phyloP scores from a whole-genome alignment of 306 rosid genomes.

The Cajanus cajan region DNA sequence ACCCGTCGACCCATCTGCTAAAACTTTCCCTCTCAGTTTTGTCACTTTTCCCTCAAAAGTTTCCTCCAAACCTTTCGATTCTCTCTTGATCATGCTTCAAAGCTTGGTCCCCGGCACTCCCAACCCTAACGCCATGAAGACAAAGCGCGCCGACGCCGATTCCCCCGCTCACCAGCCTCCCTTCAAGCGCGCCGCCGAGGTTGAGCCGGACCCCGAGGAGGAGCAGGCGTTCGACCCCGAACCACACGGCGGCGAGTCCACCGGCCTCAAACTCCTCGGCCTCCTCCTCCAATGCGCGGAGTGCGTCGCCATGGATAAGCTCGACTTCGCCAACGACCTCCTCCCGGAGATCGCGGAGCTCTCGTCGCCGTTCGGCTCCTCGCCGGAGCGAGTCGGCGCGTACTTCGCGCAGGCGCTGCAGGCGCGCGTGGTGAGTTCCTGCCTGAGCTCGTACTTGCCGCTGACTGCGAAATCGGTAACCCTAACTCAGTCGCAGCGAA shows the following conservation, averaged over 20 bases:
- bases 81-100: conserved; percentile 81
- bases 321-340: conserved; percentile 71
- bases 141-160: conserved; percentile 57
- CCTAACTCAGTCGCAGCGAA: conserved; percentile 62
- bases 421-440: conserved; percentile 85
- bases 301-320: conserved; percentile 78
- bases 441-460: conserved; percentile 67
- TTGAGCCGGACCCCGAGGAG: conserved; percentile 36
- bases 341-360: conserved; percentile 85
- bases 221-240: conserved; percentile 24
- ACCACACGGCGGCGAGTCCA: conserved; percentile 41
- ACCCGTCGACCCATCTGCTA: conserved; percentile 46
- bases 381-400: conserved; percentile 93
- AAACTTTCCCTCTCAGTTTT: conserved; percentile 46
- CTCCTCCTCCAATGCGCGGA: conserved; percentile 94
- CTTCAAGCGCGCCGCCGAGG: conserved; percentile 49
- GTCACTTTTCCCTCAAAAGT: conserved; percentile 51
- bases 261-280: conserved; percentile 69
- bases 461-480: conserved; percentile 51
- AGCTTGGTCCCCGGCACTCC: conserved; percentile 67
- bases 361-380: conserved; percentile 80
- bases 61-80: conserved; percentile 49
- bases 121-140: conserved; percentile 58
- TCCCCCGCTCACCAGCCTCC: conserved; percentile 34
- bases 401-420: conserved; percentile 88